Evolutionary conservation across 2,329 filamentous ascomycete genomes (phyloP).

Genomic region (Trichoderma sp.): DNA sequence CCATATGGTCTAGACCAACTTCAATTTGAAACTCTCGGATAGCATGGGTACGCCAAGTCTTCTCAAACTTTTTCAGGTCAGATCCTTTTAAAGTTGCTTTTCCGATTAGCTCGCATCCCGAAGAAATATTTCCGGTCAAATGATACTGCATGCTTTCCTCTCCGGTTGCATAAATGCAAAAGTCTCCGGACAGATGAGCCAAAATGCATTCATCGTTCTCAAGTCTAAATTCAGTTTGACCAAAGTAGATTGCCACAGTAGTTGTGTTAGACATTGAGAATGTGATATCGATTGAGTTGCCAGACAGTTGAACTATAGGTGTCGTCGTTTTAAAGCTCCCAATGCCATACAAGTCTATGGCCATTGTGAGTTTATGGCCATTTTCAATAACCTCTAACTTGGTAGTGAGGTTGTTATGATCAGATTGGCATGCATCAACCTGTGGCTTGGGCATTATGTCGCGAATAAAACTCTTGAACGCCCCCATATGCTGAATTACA

Average conservation of each 20-base stretch:
- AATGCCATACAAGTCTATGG: conserved; percentile 32
- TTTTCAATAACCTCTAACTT: conserved; percentile 28
- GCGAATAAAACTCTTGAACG: conserved; percentile 33
- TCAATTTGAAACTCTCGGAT: conserved; percentile 28
- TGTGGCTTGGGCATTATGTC: conserved; percentile 31
- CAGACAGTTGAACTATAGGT: conserved; percentile 24
- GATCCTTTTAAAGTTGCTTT: conserved; percentile 24
- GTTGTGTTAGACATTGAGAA: conserved; percentile 33
- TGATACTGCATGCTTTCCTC: neutral
- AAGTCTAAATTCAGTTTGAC: conserved; percentile 34
- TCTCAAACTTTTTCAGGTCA: too few relatives aligned
- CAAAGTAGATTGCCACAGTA: conserved; percentile 34
- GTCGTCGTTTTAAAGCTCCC: conserved; percentile 27
- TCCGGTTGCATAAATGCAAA: conserved; percentile 31
- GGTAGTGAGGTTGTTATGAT: conserved; percentile 10
- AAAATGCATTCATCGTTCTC: conserved; percentile 29
- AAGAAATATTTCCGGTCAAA: neutral
- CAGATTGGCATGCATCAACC: conserved; percentile 27
- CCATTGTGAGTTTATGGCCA: conserved; percentile 29
- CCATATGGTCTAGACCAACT: conserved; percentile 18
- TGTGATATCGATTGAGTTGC: conserved; percentile 22
- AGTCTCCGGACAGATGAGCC: conserved; percentile 30
- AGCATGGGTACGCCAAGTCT: conserved; percentile 24
- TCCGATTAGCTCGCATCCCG: conserved; percentile 21
- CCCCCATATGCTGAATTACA: conserved; percentile 29